Base-by-base conservation (phyloP, 2,329 filamentous ascomycete species). In the Apiospora malaysiana region DNA sequence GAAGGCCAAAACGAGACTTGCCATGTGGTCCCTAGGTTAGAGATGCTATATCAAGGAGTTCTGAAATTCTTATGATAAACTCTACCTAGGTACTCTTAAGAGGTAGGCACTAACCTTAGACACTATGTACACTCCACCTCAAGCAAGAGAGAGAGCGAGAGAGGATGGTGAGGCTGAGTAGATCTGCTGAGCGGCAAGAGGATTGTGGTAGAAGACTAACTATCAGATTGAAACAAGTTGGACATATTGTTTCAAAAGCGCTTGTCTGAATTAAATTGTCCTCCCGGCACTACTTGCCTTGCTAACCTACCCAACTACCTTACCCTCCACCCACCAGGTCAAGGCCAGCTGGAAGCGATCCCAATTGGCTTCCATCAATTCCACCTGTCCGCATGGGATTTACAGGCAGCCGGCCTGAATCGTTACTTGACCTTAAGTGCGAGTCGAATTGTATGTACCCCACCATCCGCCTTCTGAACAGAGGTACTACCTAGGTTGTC, bases 181-280 rank as follows among this genome's bases (percentile, higher is more conserved):
- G 10, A 27, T 51, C 10, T 23, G 23, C 47, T 16, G 23, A 49
- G n/a, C n/a, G n/a, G 47, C n/a, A n/a, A 49, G 47, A 49, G 47
- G n/a, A 18, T n/a, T 51, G 21, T 23, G 47, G 47, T 56, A 32
- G 7, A 37, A 37, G 14, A n/a, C 18, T n/a, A 37, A n/a, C 18
- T n/a, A 37, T 56, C 49, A 21, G 25, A 56, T 56, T 37, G 51
- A 59, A 37, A 37, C 51, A 21, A 21, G 49, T 32, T 59, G 16
- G 18, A 59, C 27, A 37, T 37, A 10, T 37, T 37, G 51, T 59
- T 59, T 59, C 51, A 59, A 37, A 9, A 27, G 51, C 27, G 51
- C 51, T 59, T 59, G 51, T 59, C 51, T 59, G 25, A 59, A 59
- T 27, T n/a, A 37, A 37, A 59, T 9, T 27, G 27, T n/a, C 51